Evolutionary conservation across 352 stramenopile genomes (phyloP).

Genomic region (Lagenidium giganteum): DNA sequence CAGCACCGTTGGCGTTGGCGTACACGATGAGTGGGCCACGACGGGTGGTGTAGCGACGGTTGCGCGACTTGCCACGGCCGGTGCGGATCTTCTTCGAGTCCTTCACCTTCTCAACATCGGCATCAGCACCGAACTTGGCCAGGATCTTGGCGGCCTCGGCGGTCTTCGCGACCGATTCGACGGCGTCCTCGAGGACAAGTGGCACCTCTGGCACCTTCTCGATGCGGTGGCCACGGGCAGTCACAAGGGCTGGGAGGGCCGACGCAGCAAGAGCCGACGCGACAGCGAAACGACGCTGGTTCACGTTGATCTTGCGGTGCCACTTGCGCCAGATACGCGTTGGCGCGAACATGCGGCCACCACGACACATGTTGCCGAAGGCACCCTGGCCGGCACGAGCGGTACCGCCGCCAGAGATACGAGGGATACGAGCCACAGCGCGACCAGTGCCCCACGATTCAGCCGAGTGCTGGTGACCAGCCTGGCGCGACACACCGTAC

Average conservation of each 20-base stretch:
- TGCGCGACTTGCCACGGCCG: slow-evolving; percentile 98
- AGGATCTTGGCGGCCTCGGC: slow-evolving; percentile 94
- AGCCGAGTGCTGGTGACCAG: slow-evolving; percentile 96
- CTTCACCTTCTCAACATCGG: slow-evolving; percentile 97
- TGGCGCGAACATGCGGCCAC: slow-evolving; percentile 98
- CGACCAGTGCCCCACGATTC: slow-evolving; percentile 98
- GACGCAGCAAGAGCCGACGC: slow-evolving; percentile 96
- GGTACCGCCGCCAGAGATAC: slow-evolving; percentile 97
- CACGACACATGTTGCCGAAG: slow-evolving; percentile 99
- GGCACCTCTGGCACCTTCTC: slow-evolving; percentile 97
- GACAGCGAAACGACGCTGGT: slow-evolving; percentile 97
- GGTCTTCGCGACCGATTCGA: slow-evolving; percentile 95
- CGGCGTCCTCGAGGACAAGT: slow-evolving; percentile 93
- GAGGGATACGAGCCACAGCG: slow-evolving; percentile 98
- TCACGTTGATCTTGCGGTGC: slow-evolving; percentile 98
- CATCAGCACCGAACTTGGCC: slow-evolving; percentile 90
- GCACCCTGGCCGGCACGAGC: slow-evolving; percentile 97
- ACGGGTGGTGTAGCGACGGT: slow-evolving; percentile 95
- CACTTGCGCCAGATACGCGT: slow-evolving; percentile 99
- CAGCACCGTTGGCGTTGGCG: slow-evolving; percentile 90
- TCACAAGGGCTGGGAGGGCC: slow-evolving; percentile 95
- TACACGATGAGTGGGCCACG: slow-evolving; percentile 97
- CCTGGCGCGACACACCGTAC: slow-evolving; percentile 95
- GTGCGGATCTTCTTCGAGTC: slow-evolving; percentile 97
- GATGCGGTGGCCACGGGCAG: slow-evolving; percentile 97